Conservation (phyloP, 1,284 basidiomycete genomes). For the Vanrija sp. region DNA sequence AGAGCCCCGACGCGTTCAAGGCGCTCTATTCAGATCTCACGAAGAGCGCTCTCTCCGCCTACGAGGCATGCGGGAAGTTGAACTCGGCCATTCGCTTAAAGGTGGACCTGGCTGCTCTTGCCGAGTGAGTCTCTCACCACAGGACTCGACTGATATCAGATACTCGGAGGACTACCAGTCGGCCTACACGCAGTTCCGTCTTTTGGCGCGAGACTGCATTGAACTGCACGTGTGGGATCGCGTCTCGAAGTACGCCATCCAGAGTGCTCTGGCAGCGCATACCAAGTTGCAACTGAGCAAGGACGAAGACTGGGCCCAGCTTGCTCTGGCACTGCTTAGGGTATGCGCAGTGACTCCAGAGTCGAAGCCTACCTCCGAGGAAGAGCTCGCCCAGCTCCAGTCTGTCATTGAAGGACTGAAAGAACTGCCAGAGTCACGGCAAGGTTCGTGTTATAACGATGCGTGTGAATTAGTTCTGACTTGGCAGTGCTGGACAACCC, state of each 20-base stretch:
- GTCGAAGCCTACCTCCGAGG: background rate
- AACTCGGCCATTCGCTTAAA: slow-evolving; percentile 81
- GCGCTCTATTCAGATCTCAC: slow-evolving; percentile 68
- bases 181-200: slow-evolving; percentile 35
- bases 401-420: slow-evolving; percentile 18
- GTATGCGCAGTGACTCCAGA: slow-evolving; percentile 18
- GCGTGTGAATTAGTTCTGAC: background rate
- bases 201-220: slow-evolving; percentile 32
- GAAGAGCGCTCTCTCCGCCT: slow-evolving; percentile 75
- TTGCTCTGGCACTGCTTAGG: slow-evolving; percentile 42
- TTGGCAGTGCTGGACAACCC: background rate
- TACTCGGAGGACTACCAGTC: slow-evolving; percentile 24
- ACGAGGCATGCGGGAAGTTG: slow-evolving; percentile 69
- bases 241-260: slow-evolving; percentile 32
- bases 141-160: slow-evolving; percentile 8
- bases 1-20: slow-evolving; percentile 62
- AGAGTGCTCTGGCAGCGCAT: slow-evolving; percentile 31
- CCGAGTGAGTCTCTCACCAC: slow-evolving; percentile 59
- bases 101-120: slow-evolving; percentile 76
- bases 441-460: slow-evolving; percentile 13
- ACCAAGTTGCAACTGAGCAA: slow-evolving; percentile 19
- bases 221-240: slow-evolving; percentile 38
- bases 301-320: slow-evolving; percentile 36
- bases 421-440: slow-evolving; percentile 9
- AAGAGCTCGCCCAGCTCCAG: slow-evolving; percentile 10